Evolutionary conservation across 768 basidiomycete species (phyloP), one percentile per base, ranked within the genome.

Genomic region (Mycena polygramma): DNA sequence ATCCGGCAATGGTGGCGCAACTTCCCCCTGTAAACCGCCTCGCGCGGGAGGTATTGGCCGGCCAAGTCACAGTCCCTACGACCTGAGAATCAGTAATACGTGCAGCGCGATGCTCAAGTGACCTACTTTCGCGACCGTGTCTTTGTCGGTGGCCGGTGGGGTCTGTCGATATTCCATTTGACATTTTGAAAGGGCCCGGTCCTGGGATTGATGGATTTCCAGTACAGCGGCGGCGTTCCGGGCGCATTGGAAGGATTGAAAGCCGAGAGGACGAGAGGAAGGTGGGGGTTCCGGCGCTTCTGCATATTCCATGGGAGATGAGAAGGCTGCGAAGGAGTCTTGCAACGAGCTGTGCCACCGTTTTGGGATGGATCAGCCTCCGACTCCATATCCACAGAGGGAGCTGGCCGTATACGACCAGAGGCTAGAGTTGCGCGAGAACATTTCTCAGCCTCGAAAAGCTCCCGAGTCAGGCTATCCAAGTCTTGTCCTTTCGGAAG

Each of bases 261-360:
- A 17, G 48, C 57, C 22, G 72, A 73, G 37, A 65, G 37, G 6
- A 73, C 52, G 57, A 73, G 62, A 26, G 72, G 69, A 10, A 73
- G 69, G 26, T 49, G 48, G 4, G 61, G 72, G 48, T 68, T 67
- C 0, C 26, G 53, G 22, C n/a, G 53, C 48, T 64, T 67, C 58
- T 70, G 57, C 7, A n/a, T 53, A 7, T 24, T n/a, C 68, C 65
- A 68, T 11, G 45, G 22, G 2, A 54, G 24, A 26, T 19, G 45
- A 43, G n/a, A 8, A 43, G 53, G 63, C 26, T 37, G 14, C 15
- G 48, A 22, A 4, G 3, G 11, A 6, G 41, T 22, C 26, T 17
- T 22, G 22, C 53, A 24, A 15, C 20, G 46, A 19, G 43, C 8
- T n/a, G 26, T 37, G 14, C 36, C n/a, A 8, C 24, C 45, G 45